Evolutionary conservation across 2,329 filamentous ascomycete genomes (phyloP).

Genomic region (Fusarium denticulatum): DNA sequence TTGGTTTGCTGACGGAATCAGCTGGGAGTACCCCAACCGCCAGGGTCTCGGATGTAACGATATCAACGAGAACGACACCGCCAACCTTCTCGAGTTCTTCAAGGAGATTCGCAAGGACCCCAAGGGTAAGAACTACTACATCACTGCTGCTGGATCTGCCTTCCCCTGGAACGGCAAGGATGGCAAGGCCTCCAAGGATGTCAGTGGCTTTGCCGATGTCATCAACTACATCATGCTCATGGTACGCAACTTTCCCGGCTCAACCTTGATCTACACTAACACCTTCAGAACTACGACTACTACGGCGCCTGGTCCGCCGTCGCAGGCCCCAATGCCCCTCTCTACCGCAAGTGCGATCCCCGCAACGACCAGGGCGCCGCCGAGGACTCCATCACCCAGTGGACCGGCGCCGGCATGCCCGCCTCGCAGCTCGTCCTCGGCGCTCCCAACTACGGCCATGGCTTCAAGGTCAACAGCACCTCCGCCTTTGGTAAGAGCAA

Average conservation of each 20-base stretch:
- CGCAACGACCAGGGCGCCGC: constrained; percentile 33
- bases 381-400: constrained; percentile 16
- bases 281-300: constrained; percentile 30
- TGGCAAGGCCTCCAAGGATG: constrained; percentile 17
- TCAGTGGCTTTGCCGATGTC: constrained; percentile 28
- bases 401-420: constrained; percentile 28
- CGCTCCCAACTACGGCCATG: constrained; percentile 29
- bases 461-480: constrained; percentile 32
- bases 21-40: constrained; percentile 38
- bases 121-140: constrained; percentile 12
- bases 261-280: background rate
- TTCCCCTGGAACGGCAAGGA: constrained; percentile 34
- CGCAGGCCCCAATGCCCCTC: constrained; percentile 29
- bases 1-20: background rate
- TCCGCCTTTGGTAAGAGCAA: background rate
- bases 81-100: constrained; percentile 33
- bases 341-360: constrained; percentile 14
- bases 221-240: constrained; percentile 39
- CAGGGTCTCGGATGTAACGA: constrained; percentile 38
- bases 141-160: constrained; percentile 33
- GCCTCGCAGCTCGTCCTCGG: constrained; percentile 29
- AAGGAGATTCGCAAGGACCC: constrained; percentile 30
- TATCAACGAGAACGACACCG: constrained; percentile 32
- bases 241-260: background rate
- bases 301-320: constrained; percentile 27